Base-by-base conservation (phyloP, 2,329 filamentous ascomycete species). In the Pseudogymnoascus sp. region DNA sequence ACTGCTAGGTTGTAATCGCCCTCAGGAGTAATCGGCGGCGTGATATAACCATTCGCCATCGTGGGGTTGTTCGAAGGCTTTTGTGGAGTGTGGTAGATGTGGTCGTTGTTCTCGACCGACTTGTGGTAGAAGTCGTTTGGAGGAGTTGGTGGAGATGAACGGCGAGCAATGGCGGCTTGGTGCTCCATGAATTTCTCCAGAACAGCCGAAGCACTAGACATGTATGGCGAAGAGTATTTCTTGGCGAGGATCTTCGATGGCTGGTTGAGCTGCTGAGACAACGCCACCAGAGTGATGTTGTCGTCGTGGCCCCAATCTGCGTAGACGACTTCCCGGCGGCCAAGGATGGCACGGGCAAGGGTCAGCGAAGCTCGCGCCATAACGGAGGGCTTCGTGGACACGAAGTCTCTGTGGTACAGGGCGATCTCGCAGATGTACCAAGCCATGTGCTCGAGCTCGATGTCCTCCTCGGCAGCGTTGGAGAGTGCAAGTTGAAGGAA, bases 381-480 rank as follows among this genome's bases (percentile, higher is more conserved):
- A 68, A 93, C 88, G 0, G 93, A 96, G 18, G 95, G 92, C 72
- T 89, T 89, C 63, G 89, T 92, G 14, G 93, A 95, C 66, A 99
- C 93, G 71, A 99, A 99, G 69, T 97, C 95, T 72, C 93, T 90
- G 80, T 97, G 91, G 78, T 97, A 99, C 44, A 97, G 82, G 53
- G 93, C 91, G 71, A 97, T 93, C 79, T 99, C 95, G 73, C 90
- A 89, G 66, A 99, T 89, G 80, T 97, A 99, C 67, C 90, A 84
- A 16, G 93, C 88, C 90, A 99, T 93, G 77, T 96, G 89, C 79
- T 97, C 91, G 21, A 96, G 89, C 77, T 97, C 93, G 23, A 86
- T 83, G 74, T 96, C 91, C 72, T 89, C 84, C 74, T 90, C 90
- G 8, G 79, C 77, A 21, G 79, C 79, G 75, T 96, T 91, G 53